Conservation (phyloP, 768 basidiomycete genomes). For the Pisolithus marmoratus region DNA sequence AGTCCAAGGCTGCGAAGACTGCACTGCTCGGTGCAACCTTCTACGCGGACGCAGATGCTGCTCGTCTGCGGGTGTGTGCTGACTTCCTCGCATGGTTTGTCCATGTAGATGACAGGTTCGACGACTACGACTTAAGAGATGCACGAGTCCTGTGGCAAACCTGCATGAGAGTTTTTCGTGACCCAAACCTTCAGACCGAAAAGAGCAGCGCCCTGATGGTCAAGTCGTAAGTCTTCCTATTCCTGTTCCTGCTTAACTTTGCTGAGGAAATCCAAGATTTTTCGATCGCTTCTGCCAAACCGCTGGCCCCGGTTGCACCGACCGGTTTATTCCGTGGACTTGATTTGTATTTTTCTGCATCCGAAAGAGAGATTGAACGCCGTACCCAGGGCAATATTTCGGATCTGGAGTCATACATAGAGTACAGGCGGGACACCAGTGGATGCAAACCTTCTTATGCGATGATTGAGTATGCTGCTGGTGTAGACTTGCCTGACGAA, state of each 20-base stretch:
- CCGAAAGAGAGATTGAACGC: slow-evolving; percentile 38
- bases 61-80: slow-evolving; percentile 56
- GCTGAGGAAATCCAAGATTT: slow-evolving; percentile 23
- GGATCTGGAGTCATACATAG: slow-evolving; percentile 49
- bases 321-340: slow-evolving; percentile 38
- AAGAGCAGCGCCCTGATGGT: slow-evolving; percentile 27
- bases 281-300: slow-evolving; percentile 33
- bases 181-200: slow-evolving; percentile 22
- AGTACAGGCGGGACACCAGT: slow-evolving; percentile 48
- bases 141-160: slow-evolving; percentile 26
- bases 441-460: slow-evolving; percentile 47
- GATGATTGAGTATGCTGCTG: slow-evolving; percentile 49
- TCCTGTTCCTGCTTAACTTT: background rate
- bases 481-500: slow-evolving; percentile 48
- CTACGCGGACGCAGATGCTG: slow-evolving; percentile 51
- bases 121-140: slow-evolving; percentile 31
- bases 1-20: slow-evolving; percentile 54
- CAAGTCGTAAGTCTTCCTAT: slow-evolving; percentile 26
- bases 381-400: slow-evolving; percentile 32
- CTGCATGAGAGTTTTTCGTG: slow-evolving; percentile 26
- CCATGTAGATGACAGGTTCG: slow-evolving; percentile 38
- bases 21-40: slow-evolving; percentile 63
- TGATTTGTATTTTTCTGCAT: slow-evolving; percentile 37
- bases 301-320: slow-evolving; percentile 34
- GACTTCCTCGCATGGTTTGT: slow-evolving; percentile 57